A percentile compares a stretch with the other conserved stretches of the same genome.
Evolutionary conservation across 2,329 filamentous ascomycete genomes (phyloP).

Genomic region (Fusarium guadeloupense): DNA sequence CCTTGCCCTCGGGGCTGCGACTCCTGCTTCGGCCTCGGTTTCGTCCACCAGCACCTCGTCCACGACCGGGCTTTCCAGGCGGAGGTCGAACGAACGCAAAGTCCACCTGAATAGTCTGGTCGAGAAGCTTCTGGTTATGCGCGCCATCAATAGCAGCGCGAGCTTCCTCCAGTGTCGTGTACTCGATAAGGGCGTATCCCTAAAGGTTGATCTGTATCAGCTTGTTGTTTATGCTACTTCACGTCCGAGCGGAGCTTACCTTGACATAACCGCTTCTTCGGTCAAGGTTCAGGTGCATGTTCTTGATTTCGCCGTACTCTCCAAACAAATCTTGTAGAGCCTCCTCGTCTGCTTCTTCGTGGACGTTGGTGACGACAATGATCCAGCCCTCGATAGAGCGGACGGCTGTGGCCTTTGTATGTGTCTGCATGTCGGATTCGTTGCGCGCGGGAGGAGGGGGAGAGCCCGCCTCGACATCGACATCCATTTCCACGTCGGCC

Average conservation of each 20-base stretch:
- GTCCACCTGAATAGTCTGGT: constrained; percentile 83
- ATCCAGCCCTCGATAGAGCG: constrained; percentile 93
- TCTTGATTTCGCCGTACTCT: constrained; percentile 88
- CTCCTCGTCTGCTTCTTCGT: constrained; percentile 88
- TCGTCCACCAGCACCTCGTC: constrained; percentile 52
- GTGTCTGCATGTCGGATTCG: constrained; percentile 74
- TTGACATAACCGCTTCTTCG: constrained; percentile 87
- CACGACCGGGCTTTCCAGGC: constrained; percentile 59
- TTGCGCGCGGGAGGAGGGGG: constrained; percentile 56
- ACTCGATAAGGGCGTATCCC: constrained; percentile 89
- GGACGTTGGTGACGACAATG: constrained; percentile 84
- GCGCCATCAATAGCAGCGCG: constrained; percentile 83
- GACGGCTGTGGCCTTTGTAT: constrained; percentile 78
- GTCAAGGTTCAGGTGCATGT: constrained; percentile 84
- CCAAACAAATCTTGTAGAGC: constrained; percentile 82
- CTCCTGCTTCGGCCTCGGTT: constrained; percentile 60
- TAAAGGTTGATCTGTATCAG: constrained; percentile 46
- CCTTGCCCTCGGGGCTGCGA: constrained; percentile 56
- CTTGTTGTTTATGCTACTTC: background rate
- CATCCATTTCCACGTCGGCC: constrained; percentile 68
- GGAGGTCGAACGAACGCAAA: constrained; percentile 87
- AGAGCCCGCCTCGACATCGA: constrained; percentile 56
- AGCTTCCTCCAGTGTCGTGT: constrained; percentile 80
- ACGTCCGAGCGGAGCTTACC: constrained; percentile 56
- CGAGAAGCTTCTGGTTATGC: constrained; percentile 79